phyloP scores from a whole-genome alignment of 2,329 filamentous ascomycete genomes.

The Calycina herbarum region DNA sequence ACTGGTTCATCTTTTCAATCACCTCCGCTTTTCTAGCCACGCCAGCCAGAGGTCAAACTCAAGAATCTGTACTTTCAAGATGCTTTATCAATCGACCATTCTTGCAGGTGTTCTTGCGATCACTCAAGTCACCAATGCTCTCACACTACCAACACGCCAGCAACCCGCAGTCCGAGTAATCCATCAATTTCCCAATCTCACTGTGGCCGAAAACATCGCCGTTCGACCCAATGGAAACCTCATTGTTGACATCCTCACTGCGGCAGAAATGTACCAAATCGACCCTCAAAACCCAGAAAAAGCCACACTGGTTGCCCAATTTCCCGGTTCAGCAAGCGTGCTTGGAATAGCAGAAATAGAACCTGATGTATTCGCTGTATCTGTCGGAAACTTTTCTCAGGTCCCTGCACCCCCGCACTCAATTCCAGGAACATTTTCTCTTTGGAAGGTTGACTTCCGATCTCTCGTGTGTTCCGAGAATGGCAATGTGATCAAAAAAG shows the following conservation, averaged over 20 bases:
- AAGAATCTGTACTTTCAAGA: background rate
- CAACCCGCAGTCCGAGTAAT: background rate
- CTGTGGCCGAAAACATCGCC: conserved; percentile 20
- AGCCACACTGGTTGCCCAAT: conserved; percentile 7
- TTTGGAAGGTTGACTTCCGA: conserved; percentile 27
- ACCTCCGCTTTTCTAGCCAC: background rate
- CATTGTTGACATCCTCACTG: conserved; percentile 30
- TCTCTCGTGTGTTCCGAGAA: background rate
- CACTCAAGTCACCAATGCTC: background rate
- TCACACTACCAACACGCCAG: background rate
- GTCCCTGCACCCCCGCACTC: background rate
- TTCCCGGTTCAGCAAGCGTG: conserved; percentile 25
- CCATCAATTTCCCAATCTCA: conserved; percentile 13
- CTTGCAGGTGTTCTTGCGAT: background rate
- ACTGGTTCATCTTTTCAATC: background rate
- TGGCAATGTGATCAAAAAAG: background rate
- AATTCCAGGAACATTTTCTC: conserved; percentile 13
- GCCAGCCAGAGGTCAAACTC: background rate
- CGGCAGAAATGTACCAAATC: conserved; percentile 13
- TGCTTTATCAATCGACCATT: background rate
- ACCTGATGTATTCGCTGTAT: conserved; percentile 35
- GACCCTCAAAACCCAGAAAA: conserved; percentile 5
- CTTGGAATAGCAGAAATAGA: conserved; percentile 40
- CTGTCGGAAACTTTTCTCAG: conserved; percentile 15
- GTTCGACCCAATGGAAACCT: conserved; percentile 54